phyloP scores from a whole-genome alignment of 2,329 filamentous ascomycete genomes.

The Tolypocladium tropicale region DNA sequence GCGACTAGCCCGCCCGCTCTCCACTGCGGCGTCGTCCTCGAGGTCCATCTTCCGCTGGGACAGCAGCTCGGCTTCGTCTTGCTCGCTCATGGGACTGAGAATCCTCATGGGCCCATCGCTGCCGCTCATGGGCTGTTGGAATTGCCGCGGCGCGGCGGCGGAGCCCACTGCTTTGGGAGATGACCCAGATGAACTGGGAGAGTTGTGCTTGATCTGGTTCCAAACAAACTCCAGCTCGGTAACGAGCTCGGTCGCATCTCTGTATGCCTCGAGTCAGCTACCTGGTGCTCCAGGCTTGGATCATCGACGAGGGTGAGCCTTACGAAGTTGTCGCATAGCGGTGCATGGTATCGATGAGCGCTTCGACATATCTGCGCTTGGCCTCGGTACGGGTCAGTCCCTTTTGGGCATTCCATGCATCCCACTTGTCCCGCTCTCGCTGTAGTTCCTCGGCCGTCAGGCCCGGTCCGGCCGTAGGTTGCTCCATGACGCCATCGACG shows the following conservation, averaged over 20 bases:
- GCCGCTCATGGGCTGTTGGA: conserved; percentile 36
- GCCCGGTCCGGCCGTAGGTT: conserved; percentile 47
- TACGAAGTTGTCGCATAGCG: conserved; percentile 79
- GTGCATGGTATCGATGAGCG: conserved; percentile 94
- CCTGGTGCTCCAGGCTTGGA: neutral
- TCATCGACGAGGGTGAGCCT: conserved; percentile 17
- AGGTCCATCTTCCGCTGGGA: conserved; percentile 37
- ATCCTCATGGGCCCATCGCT: conserved; percentile 54
- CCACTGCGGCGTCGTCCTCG: conserved; percentile 32
- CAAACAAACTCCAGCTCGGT: conserved; percentile 97
- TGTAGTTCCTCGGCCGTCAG: conserved; percentile 42
- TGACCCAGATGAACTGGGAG: conserved; percentile 50
- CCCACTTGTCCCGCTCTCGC: conserved; percentile 64
- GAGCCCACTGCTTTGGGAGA: conserved; percentile 37
- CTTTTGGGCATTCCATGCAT: conserved; percentile 87
- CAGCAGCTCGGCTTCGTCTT: conserved; percentile 55
- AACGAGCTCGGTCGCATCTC: conserved; percentile 78
- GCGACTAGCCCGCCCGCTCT: conserved; percentile 33
- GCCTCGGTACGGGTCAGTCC: conserved; percentile 81
- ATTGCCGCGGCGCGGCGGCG: conserved; percentile 25
- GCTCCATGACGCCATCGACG: conserved; percentile 86
- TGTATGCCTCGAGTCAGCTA: conserved; percentile 14
- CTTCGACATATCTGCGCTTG: conserved; percentile 88
- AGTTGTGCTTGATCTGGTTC: conserved; percentile 92
- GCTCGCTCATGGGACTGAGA: conserved; percentile 77